A percentile compares a stretch with the other conserved stretches of the same genome.
These are phyloP conservation scores for Globisporangium takayamanum DNA, from an alignment of 352 stramenopile genomes.

Conservation along the genomic window DNA sequence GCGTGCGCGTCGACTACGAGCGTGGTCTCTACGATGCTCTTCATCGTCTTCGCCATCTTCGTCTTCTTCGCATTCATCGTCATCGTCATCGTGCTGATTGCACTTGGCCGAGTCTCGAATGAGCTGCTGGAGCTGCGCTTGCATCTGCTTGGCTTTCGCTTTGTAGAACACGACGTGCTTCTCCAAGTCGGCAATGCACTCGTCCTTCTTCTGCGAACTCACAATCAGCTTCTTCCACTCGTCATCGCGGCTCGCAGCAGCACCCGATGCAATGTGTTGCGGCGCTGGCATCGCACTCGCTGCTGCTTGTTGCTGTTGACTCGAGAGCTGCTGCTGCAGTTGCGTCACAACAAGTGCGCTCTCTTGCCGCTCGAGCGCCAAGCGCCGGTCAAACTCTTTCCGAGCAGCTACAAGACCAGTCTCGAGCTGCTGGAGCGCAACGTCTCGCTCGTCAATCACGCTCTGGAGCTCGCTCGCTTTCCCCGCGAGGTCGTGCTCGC, in stretches of 20 bases:
- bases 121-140: conserved; percentile 72
- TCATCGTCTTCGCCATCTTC: background rate
- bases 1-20: background rate
- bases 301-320: conserved; percentile 15
- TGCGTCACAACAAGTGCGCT: conserved; percentile 18
- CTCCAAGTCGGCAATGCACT: conserved; percentile 77
- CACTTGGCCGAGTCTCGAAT: conserved; percentile 50
- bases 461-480: conserved; percentile 31
- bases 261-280: conserved; percentile 12
- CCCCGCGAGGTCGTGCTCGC: conserved; percentile 31
- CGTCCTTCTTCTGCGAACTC: conserved; percentile 70
- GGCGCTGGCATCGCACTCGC: conserved; percentile 14
- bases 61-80: background rate
- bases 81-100: conserved; percentile 22
- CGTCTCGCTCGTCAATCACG: conserved; percentile 43
- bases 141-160: conserved; percentile 81
- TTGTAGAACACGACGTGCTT: conserved; percentile 87
- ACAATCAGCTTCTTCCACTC: conserved; percentile 71
- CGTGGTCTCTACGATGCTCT: background rate
- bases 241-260: conserved; percentile 36
- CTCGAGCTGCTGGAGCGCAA: conserved; percentile 49
- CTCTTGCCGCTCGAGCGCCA: conserved; percentile 50
- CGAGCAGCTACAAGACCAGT: conserved; percentile 49
- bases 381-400: conserved; percentile 63
- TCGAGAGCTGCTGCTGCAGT: conserved; percentile 37